Base-by-base conservation (phyloP, 1,284 basidiomycete species). In the Trichosporon sp. region DNA sequence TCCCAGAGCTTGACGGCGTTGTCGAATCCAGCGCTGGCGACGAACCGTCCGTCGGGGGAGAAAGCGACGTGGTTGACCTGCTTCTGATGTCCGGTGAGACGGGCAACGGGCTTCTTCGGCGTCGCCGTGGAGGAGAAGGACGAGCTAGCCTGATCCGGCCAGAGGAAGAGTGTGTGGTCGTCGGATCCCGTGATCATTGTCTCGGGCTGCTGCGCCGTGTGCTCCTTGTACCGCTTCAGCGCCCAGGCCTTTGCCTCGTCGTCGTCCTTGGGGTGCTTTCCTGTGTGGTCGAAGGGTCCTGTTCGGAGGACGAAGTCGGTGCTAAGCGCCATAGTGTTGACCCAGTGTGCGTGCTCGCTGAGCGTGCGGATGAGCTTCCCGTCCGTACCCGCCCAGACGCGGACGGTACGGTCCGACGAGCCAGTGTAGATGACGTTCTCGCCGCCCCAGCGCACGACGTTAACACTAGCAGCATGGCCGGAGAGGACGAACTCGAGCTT, bases 301-400 rank as follows among this genome's bases (percentile, higher is more conserved):
- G 95, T 98, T 3, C 95, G 88, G 9, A 97, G 84, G 14, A 95
- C 87, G 76, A 95, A 97, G 78, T 99, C 95, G 14, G 95, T 96
- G 74, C 93, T 95, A 62, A 99, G 85, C 2, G 95, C 89, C 56
- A 99, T 86, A 0, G 95, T 98, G 54, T 95, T 99, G 21, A 99
- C 95, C 95, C 95, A 98, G 76, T 99, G 96, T 0, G 95, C 95
- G 73, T 99, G 96, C 69, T 97, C 94, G 78, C 90, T 92, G 29
- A 99, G 83, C 0, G 88, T 89, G 36, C 85, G 79, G 36, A 84
- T 83, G 34, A 85, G 76, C 72, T 84, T 85, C n/a, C 85, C 85
- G 64, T 84, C 85, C 56, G 88, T 88, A 27, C 89, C 89, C 76
- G 92, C 90, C 95, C 95, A 99, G 54, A 98, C 87, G 70, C 93